Evolutionary conservation across 768 basidiomycete genomes (phyloP).

Genomic region (Pisolithus albus): DNA sequence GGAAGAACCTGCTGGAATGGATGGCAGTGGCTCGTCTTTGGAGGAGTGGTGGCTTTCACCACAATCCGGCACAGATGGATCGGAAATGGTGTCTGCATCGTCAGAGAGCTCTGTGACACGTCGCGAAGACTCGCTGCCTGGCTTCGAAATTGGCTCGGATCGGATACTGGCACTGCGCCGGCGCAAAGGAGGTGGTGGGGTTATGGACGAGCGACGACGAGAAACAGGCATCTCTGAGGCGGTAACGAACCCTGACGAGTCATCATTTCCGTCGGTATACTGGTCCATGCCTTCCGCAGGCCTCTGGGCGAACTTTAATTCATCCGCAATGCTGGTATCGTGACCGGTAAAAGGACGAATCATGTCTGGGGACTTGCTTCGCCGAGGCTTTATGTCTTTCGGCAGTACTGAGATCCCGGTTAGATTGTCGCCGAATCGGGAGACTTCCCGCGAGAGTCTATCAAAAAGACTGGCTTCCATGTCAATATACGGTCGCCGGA

Average conservation of each 20-base stretch:
- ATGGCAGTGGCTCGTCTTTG: constrained; percentile 13
- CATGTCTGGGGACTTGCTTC: constrained; percentile 18
- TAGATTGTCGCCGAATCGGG: constrained; percentile 10
- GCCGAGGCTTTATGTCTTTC: constrained; percentile 8
- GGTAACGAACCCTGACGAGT: constrained; percentile 1
- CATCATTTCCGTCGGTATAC: constrained; percentile 3
- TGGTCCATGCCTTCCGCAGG: constrained; percentile 7
- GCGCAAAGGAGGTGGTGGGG: constrained; percentile 9
- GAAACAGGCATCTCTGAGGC: constrained; percentile 14
- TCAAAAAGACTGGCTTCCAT: constrained; percentile 17
- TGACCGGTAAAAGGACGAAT: constrained; percentile 11
- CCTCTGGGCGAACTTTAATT: neutral
- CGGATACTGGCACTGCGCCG: constrained; percentile 12
- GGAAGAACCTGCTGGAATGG: constrained; percentile 16
- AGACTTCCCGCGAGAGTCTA: constrained; percentile 18
- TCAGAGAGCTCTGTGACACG: constrained; percentile 1
- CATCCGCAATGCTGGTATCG: constrained; percentile 6
- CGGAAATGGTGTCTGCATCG: neutral
- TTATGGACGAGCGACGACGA: constrained; percentile 12
- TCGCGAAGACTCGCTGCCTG: constrained; percentile 2
- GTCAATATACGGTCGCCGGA: constrained; percentile 23
- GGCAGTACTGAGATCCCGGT: constrained; percentile 1
- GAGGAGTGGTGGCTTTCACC: too few relatives aligned
- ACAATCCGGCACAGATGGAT: too few relatives aligned
- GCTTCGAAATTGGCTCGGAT: constrained; percentile 2